These are phyloP conservation scores for Plasmodium malariae DNA, from an alignment of 169 alveolate genomes.

Conservation along the genomic window DNA sequence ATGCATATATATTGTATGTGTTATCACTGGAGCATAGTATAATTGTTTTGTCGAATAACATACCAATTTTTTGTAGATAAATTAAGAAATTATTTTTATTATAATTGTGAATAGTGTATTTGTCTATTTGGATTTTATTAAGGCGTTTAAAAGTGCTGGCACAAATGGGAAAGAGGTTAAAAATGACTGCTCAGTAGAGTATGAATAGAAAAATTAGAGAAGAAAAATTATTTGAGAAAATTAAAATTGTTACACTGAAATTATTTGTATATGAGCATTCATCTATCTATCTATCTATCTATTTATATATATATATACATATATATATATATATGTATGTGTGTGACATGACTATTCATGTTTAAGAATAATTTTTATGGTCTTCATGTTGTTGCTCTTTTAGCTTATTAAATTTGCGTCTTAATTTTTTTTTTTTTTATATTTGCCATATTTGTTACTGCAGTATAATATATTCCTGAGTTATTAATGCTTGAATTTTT, in stretches of 20 bases:
- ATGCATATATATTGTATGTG: too few species aligned
- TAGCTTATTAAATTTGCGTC: neutral
- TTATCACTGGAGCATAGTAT: too few species aligned
- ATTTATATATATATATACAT: neutral
- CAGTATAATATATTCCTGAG: too few species aligned
- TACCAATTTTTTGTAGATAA: neutral
- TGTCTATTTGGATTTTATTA: slow-evolving; percentile 8
- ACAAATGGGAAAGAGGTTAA: neutral
- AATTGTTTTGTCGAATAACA: neutral
- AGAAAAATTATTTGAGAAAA: neutral
- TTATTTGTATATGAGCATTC: too few species aligned
- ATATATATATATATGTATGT: neutral
- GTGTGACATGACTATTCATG: too few species aligned
- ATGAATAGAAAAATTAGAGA: neutral
- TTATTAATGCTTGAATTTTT: too few species aligned
- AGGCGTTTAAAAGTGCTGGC: neutral
- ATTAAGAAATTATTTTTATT: neutral
- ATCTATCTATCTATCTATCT: neutral
- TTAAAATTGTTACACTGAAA: too few species aligned
- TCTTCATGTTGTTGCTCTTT: neutral
- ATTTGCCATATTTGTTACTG: too few species aligned
- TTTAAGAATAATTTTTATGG: too few species aligned
- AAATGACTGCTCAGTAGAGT: neutral
- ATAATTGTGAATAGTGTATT: neutral
- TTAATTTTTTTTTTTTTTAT: too few species aligned